These are phyloP conservation scores for Pichia californica DNA, from an alignment of 805 yeast genomes.

Conservation along the genomic window DNA sequence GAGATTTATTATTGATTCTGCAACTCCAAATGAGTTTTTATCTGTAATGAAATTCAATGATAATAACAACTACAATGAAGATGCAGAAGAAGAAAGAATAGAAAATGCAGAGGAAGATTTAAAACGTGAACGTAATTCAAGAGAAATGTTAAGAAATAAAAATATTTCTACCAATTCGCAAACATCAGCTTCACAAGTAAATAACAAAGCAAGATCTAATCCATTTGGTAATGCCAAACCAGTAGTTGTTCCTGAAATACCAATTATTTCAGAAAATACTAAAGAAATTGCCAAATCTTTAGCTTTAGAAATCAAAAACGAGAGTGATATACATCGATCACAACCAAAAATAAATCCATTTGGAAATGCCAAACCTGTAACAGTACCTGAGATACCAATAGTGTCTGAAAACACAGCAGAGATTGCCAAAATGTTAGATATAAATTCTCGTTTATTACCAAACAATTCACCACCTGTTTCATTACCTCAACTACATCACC, in stretches of 20 bases:
- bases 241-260: conserved; percentile 30
- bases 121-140: not conserved
- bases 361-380: conserved; percentile 72
- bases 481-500: too few species aligned
- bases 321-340: too few species aligned
- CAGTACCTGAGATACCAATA: conserved; percentile 12
- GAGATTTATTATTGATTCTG: conserved; percentile 30
- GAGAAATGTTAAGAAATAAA: not conserved
- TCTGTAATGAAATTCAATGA: conserved; percentile 27
- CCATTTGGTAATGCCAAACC: conserved; percentile 88
- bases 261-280: conserved; percentile 14
- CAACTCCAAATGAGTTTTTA: conserved; percentile 34
- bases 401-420: conserved; percentile 12
- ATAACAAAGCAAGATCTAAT: conserved; percentile 26
- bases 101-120: not conserved
- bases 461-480: too few species aligned
- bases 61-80: conserved; percentile 24
- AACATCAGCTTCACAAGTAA: too few species aligned
- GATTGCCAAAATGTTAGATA: conserved; percentile 5
- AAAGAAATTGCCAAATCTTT: conserved; percentile 7
- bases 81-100: conserved; percentile 19
- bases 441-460: too few species aligned
- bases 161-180: too few species aligned
- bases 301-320: not conserved
- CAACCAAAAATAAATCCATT: conserved; percentile 54